phyloP scores from a whole-genome alignment of 495 filamentous ascomycete genomes.

The Penicillium arizonense region DNA sequence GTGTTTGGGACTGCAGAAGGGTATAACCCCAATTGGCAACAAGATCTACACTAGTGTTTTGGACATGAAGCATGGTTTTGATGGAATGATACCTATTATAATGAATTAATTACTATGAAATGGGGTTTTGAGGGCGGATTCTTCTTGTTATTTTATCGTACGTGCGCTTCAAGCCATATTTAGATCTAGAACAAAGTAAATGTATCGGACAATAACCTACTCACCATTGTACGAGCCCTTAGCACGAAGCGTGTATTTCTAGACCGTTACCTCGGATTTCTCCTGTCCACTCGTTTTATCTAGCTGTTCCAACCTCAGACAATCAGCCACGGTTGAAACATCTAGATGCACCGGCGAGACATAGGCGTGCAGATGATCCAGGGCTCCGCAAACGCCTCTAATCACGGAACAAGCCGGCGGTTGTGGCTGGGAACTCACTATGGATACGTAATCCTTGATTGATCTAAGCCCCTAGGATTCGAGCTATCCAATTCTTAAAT shows the following conservation, averaged over 20 bases:
- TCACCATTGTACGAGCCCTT: too few species aligned
- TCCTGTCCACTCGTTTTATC: neutral
- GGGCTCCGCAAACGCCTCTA: neutral
- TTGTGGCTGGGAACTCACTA: neutral
- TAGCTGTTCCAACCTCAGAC: too few species aligned
- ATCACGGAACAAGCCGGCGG: neutral
- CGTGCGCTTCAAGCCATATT: too few species aligned
- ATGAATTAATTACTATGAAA: too few species aligned
- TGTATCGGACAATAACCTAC: too few species aligned
- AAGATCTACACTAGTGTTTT: neutral
- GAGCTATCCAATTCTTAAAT: slow-evolving; percentile 2
- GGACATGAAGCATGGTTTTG: neutral
- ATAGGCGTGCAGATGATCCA: neutral
- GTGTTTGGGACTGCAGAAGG: slow-evolving; percentile 8
- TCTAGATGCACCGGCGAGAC: neutral
- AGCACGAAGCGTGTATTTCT: too few species aligned
- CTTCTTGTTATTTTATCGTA: too few species aligned
- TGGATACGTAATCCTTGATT: neutral
- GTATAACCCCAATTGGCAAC: slow-evolving; percentile 6
- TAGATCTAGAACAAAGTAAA: too few species aligned
- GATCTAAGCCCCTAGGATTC: neutral
- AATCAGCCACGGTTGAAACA: neutral
- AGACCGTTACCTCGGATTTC: too few species aligned
- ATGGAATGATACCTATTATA: too few species aligned
- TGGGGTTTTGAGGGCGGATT: too few species aligned